Evolutionary conservation across 2,329 filamentous ascomycete genomes (phyloP), one percentile per base, ranked within the genome.

Genomic region (Pseudogymnoascus sp.): DNA sequence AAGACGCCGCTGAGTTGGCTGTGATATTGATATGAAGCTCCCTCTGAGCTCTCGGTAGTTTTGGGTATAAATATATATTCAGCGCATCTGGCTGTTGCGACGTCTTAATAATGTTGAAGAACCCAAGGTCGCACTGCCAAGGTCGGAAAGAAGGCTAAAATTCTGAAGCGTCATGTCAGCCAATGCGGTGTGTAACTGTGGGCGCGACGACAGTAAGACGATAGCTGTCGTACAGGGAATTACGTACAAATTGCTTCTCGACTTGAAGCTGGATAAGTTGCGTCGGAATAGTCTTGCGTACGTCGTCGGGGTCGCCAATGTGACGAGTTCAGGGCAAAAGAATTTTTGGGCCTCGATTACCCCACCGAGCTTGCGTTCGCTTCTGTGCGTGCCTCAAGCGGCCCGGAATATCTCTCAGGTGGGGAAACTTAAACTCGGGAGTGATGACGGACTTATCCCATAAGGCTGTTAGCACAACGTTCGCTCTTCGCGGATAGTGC

Each of bases 311-410:
- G n/a, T n/a, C 41, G 22, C 41, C 41, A 47, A 9, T n/a, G 41
- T 47, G 41, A 28, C 41, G 41, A 47, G 41, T 47, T 47, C 41
- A 47, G 41, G 41, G 41, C 41, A 47, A 47, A 47, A 47, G 41
- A 16, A 16, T 47, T 47, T 47, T 47, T 28, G 22, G 41, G 41
- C 16, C 20, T 28, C 14, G 1, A 47, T 28, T 47, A 47, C 41
- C 41, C 41, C 41, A 47, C 41, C 41, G 25, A 47, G 22, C 41
- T 47, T 47, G 41, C 12, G 14, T 47, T 47, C 41, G 41, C 41
- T 47, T 47, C 22, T 47, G 41, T 25, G 41, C 41, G 41, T 47
- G 41, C 41, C 41, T 28, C 41, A 16, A 47, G 41, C 41, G 41
- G 41, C 3, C 41, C 41, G 41, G 41, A 47, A 47, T 47, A 47